phyloP scores from a whole-genome alignment of 2,329 filamentous ascomycete genomes.

The Fusarium staphyleae region DNA sequence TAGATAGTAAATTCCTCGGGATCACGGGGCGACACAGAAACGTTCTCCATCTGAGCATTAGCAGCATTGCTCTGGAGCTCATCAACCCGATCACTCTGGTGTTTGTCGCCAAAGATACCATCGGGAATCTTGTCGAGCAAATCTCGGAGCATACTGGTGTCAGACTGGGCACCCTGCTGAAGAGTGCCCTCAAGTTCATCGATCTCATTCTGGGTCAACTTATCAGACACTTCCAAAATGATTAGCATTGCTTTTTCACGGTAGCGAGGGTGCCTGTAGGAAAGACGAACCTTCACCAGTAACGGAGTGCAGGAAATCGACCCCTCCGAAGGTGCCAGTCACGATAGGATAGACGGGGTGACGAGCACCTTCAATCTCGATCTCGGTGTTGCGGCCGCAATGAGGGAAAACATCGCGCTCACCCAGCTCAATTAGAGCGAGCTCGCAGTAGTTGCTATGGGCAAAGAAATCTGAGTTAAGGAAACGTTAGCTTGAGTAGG shows the following conservation, averaged over 20 bases:
- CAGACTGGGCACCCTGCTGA: conserved; percentile 65
- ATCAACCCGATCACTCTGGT: conserved; percentile 77
- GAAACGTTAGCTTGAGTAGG: conserved; percentile 14
- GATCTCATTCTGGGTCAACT: conserved; percentile 89
- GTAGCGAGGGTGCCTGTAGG: not conserved
- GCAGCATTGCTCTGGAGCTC: conserved; percentile 80
- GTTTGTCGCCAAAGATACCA: conserved; percentile 77
- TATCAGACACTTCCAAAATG: conserved; percentile 72
- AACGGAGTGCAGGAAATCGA: conserved; percentile 92
- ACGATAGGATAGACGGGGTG: conserved; percentile 78
- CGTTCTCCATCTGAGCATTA: conserved; percentile 76
- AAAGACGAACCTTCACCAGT: conserved; percentile 64
- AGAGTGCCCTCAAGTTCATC: conserved; percentile 88
- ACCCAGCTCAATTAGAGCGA: conserved; percentile 86
- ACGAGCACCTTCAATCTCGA: conserved; percentile 72
- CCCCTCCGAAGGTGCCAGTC: conserved; percentile 92
- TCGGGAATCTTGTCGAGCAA: conserved; percentile 83
- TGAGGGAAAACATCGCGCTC: conserved; percentile 85
- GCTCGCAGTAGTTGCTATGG: conserved; percentile 91
- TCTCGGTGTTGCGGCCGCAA: conserved; percentile 75
- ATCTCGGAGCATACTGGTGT: conserved; percentile 78
- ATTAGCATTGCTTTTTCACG: conserved; percentile 21
- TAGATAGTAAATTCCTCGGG: conserved; percentile 87
- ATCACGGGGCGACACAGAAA: conserved; percentile 76
- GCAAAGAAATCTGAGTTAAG: conserved; percentile 75